A percentile compares a stretch with the other conserved stretches of the same genome.
These are phyloP conservation scores for Pseudocohnilembus persalinus DNA, from an alignment of 169 alveolate species.

Conservation along the genomic window DNA sequence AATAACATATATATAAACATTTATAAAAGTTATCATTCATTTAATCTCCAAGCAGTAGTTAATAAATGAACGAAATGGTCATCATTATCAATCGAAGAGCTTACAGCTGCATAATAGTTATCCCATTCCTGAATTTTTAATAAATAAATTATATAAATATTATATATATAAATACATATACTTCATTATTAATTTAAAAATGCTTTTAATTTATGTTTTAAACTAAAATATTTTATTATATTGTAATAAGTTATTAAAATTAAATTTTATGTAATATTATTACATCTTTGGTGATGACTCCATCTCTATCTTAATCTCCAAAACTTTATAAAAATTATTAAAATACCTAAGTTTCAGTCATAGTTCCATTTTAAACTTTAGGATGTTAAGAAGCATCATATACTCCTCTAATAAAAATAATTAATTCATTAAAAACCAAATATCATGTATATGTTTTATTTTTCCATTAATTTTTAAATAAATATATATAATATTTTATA, in stretches of 20 bases:
- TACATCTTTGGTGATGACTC: not conserved
- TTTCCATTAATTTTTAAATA: not conserved
- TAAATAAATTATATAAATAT: too few species aligned
- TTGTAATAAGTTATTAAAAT: too few species aligned
- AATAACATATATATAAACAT: too few species aligned
- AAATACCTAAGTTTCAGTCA: not conserved
- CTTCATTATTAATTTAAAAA: too few species aligned
- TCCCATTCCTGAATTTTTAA: not conserved
- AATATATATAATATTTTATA: not conserved
- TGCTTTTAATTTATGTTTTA: too few species aligned
- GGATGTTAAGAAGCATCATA: conserved; percentile 80
- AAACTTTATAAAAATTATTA: too few species aligned
- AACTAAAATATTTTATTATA: too few species aligned
- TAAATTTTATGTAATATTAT: too few species aligned
- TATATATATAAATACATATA: too few species aligned
- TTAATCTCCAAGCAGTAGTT: not conserved
- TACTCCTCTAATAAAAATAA: conserved; percentile 53
- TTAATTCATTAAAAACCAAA: not conserved
- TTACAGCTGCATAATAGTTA: not conserved
- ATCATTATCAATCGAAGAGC: not conserved
- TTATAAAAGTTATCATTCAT: too few species aligned
- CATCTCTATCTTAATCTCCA: not conserved
- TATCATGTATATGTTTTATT: not conserved
- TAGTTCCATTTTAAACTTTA: conserved; percentile 30
- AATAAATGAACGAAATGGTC: not conserved